A percentile compares a stretch with the other conserved stretches of the same genome.
These are phyloP conservation scores for Scalesia atractyloides DNA, from an alignment of 129 eudicot species.

Conservation along the genomic window DNA sequence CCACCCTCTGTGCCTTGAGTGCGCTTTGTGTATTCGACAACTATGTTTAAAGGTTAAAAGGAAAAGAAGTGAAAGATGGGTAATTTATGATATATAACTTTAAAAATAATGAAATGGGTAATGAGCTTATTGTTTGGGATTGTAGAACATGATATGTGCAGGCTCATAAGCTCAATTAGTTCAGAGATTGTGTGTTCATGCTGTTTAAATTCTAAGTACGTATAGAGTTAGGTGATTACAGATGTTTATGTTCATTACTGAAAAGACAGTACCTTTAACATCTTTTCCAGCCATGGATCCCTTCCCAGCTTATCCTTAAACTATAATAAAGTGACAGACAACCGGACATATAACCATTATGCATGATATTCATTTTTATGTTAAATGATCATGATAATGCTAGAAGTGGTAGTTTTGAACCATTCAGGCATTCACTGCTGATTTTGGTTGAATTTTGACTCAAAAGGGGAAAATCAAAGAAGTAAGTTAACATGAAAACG, in stretches of 20 bases:
- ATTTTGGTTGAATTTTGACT: neutral
- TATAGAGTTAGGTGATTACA: neutral
- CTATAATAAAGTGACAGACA: neutral
- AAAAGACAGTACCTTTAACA: neutral
- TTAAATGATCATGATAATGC: neutral
- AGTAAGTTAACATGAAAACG: neutral
- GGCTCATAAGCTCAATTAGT: neutral
- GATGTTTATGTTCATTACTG: neutral
- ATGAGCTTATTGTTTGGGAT: slow-evolving; percentile 5
- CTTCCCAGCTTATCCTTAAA: neutral
- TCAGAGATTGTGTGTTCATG: neutral
- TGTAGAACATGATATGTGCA: slow-evolving; percentile 11
- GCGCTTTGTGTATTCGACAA: too few species aligned
- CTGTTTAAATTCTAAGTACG: neutral
- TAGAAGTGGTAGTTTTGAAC: slow-evolving; percentile 1
- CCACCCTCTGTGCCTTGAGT: too few species aligned
- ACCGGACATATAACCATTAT: neutral
- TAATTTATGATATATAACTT: neutral
- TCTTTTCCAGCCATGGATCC: slow-evolving; percentile 3
- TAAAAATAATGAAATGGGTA: slow-evolving; percentile 1
- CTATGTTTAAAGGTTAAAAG: neutral
- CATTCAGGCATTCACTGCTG: neutral
- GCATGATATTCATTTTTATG: neutral
- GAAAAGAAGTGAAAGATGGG: neutral
- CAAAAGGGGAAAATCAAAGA: neutral